Evolutionary conservation across 2,329 filamentous ascomycete species (phyloP).

Genomic region (Paraphaeosphaeria minitans): DNA sequence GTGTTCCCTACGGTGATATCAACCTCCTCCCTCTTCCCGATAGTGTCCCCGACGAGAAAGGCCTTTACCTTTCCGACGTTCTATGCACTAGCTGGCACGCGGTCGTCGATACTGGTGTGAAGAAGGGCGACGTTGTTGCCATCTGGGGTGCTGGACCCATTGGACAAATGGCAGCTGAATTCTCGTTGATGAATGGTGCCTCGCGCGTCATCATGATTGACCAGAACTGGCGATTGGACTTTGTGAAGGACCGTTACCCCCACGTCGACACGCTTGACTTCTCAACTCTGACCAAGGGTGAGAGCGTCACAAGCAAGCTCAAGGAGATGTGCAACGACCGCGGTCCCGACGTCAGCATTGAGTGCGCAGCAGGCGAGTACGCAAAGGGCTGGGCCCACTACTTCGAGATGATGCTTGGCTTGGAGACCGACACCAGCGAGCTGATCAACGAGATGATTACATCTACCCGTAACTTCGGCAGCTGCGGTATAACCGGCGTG

Average conservation of each 20-base stretch:
- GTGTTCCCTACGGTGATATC: conserved; percentile 79
- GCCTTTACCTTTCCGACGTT: conserved; percentile 79
- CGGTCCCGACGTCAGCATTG: conserved; percentile 76
- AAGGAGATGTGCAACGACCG: conserved; percentile 72
- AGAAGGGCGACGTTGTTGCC: conserved; percentile 75
- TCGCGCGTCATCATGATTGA: conserved; percentile 80
- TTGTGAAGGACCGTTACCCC: conserved; percentile 67
- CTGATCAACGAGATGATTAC: conserved; percentile 81
- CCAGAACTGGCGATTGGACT: conserved; percentile 72
- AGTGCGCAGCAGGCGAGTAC: conserved; percentile 69
- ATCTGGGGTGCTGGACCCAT: conserved; percentile 89
- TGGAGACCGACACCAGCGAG: conserved; percentile 85
- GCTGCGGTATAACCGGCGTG: conserved; percentile 77
- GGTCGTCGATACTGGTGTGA: conserved; percentile 83
- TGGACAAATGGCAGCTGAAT: conserved; percentile 76
- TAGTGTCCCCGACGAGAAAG: conserved; percentile 83
- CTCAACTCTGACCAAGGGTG: conserved; percentile 63
- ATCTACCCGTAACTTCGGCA: conserved; percentile 72
- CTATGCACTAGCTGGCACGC: conserved; percentile 79
- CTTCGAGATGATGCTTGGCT: conserved; percentile 64
- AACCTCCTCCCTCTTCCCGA: conserved; percentile 82
- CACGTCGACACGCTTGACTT: conserved; percentile 74
- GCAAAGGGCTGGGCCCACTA: conserved; percentile 66
- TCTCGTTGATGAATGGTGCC: conserved; percentile 73
- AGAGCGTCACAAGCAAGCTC: conserved; percentile 71